Conservation (phyloP, 768 basidiomycete species). For the Lactarius deliciosus region DNA sequence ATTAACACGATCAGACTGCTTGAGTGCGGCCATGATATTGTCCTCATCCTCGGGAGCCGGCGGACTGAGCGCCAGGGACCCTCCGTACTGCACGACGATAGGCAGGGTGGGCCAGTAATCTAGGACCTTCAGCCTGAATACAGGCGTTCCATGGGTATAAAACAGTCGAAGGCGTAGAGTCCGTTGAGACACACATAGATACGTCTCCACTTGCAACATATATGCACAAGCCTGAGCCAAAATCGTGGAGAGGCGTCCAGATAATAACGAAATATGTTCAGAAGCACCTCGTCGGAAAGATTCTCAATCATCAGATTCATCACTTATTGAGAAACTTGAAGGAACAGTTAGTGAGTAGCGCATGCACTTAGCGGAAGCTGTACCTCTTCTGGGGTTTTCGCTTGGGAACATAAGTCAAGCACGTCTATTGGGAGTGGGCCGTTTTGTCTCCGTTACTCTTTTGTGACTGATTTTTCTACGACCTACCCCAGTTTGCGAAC, state of each 20-base stretch:
- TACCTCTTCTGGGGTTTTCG: neutral
- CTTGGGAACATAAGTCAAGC: neutral
- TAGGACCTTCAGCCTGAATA: neutral
- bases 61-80: neutral
- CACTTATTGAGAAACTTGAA: too few species aligned
- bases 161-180: neutral
- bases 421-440: too few species aligned
- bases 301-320: neutral
- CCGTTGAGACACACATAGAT: neutral
- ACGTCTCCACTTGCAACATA: neutral
- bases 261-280: neutral
- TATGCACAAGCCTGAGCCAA: neutral
- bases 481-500: slow-evolving; percentile 51
- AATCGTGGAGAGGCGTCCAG: neutral
- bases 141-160: neutral
- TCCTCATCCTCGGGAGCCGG: too few species aligned
- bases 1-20: neutral
- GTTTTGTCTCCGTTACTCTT: too few species aligned
- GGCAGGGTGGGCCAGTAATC: neutral
- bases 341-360: too few species aligned
- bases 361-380: too few species aligned
- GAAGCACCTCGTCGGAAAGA: neutral
- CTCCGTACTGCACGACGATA: neutral
- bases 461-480: too few species aligned
- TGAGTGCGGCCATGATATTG: too few species aligned